phyloP scores from a whole-genome alignment of 257 asterid genomes.

The Nicotiana obtusifolia region DNA sequence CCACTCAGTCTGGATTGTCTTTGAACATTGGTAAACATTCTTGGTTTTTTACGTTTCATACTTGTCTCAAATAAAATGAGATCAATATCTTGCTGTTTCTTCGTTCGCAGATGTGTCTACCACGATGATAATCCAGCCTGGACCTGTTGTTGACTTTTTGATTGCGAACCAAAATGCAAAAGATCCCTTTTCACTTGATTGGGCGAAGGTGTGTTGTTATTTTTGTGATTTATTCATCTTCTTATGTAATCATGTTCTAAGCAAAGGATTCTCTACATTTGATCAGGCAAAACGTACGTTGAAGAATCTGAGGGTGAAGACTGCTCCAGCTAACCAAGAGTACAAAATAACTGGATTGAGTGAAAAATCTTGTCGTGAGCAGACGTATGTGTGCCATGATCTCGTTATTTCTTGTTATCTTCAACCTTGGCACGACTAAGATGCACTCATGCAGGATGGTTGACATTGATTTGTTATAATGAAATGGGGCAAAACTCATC shows the following conservation, averaged over 20 bases:
- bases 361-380: slow-evolving; percentile 67
- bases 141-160: slow-evolving; percentile 66
- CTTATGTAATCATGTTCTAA: neutral
- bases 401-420: slow-evolving; percentile 11
- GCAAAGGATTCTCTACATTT: slow-evolving; percentile 2
- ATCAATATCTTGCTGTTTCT: neutral
- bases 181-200: slow-evolving; percentile 71
- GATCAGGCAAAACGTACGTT: slow-evolving; percentile 68
- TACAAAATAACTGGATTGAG: slow-evolving; percentile 81
- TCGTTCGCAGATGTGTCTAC: slow-evolving; percentile 65
- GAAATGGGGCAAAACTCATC: neutral
- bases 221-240: neutral
- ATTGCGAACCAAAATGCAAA: slow-evolving; percentile 68
- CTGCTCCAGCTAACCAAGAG: slow-evolving; percentile 73
- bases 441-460: neutral
- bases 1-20: slow-evolving; percentile 82
- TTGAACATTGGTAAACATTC: slow-evolving; percentile 62
- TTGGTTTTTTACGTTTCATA: neutral
- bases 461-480: neutral
- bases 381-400: slow-evolving; percentile 31
- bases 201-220: slow-evolving; percentile 54
- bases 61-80: neutral
- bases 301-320: slow-evolving; percentile 71
- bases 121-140: slow-evolving; percentile 85
- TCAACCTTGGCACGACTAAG: neutral